These are phyloP conservation scores for Logfia minima DNA, from an alignment of 129 eudicot genomes.

Conservation along the genomic window DNA sequence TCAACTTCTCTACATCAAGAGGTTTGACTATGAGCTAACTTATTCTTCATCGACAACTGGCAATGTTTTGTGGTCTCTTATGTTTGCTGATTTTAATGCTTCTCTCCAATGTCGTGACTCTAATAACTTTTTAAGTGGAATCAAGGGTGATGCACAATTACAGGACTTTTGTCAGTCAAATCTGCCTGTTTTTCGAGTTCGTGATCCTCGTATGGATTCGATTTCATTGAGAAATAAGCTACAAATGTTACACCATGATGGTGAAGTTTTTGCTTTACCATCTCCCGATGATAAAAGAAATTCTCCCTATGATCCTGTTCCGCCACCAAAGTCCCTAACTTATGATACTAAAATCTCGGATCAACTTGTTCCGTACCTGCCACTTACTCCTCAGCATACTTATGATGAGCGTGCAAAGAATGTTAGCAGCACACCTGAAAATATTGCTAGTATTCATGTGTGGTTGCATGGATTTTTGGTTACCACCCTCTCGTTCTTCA, in stretches of 20 bases:
- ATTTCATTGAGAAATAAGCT: conserved; percentile 31
- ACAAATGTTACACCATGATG: conserved; percentile 44
- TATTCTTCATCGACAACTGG: conserved; percentile 61
- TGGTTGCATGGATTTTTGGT: conserved; percentile 32
- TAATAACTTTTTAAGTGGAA: conserved; percentile 43
- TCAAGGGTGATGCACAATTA: conserved; percentile 25
- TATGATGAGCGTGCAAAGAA: conserved; percentile 16
- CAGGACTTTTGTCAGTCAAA: conserved; percentile 47
- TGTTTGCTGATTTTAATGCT: conserved; percentile 74
- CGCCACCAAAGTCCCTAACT: background rate
- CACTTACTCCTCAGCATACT: conserved; percentile 8
- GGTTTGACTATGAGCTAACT: conserved; percentile 70
- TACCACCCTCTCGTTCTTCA: conserved; percentile 35
- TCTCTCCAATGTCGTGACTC: conserved; percentile 57
- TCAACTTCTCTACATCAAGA: conserved; percentile 59
- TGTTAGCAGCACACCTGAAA: conserved; percentile 28
- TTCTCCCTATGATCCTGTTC: conserved; percentile 2
- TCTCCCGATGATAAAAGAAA: conserved; percentile 17
- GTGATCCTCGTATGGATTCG: conserved; percentile 54
- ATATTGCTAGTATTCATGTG: conserved; percentile 23
- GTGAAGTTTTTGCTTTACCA: conserved; percentile 45
- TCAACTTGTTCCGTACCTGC: conserved; percentile 22
- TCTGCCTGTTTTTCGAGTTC: conserved; percentile 60
- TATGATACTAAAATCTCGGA: background rate
- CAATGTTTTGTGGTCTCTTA: conserved; percentile 61